These are phyloP conservation scores for Citrus reticulata DNA, from an alignment of 345 rosid species.

Conservation along the genomic window DNA sequence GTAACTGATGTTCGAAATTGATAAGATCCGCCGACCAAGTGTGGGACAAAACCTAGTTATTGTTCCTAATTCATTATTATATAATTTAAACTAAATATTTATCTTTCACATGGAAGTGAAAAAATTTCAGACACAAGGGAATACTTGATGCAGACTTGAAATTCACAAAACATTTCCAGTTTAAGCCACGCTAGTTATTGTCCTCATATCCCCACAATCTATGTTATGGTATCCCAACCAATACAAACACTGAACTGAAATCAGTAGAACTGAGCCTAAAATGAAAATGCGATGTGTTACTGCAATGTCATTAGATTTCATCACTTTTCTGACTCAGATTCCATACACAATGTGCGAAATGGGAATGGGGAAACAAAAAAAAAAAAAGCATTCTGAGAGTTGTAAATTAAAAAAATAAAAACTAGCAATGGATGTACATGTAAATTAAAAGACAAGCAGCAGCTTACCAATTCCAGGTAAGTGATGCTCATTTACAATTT, in stretches of 20 bases:
- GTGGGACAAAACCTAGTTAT: not conserved
- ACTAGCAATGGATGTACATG: too few species aligned
- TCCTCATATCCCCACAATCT: not conserved
- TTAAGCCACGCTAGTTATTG: not conserved
- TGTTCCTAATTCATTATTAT: not conserved
- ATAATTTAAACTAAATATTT: not conserved
- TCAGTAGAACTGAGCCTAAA: not conserved
- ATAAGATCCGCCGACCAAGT: not conserved
- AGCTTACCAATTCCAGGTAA: too few species aligned
- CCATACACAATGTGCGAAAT: not conserved
- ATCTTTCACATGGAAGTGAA: not conserved
- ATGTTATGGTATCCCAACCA: not conserved
- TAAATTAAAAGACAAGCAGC: too few species aligned
- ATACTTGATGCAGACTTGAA: not conserved
- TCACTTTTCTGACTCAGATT: not conserved
- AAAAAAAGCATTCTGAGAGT: too few species aligned
- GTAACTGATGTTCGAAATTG: conserved; percentile 1
- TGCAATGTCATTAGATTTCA: not conserved
- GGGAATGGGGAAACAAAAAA: not conserved
- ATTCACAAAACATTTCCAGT: not conserved
- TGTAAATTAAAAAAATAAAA: too few species aligned
- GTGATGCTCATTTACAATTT: too few species aligned
- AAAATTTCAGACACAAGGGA: not conserved
- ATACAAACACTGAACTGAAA: not conserved
- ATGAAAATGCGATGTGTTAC: not conserved